Conservation (phyloP, 2,329 filamentous ascomycete genomes). For the Fusarium nygamai region DNA sequence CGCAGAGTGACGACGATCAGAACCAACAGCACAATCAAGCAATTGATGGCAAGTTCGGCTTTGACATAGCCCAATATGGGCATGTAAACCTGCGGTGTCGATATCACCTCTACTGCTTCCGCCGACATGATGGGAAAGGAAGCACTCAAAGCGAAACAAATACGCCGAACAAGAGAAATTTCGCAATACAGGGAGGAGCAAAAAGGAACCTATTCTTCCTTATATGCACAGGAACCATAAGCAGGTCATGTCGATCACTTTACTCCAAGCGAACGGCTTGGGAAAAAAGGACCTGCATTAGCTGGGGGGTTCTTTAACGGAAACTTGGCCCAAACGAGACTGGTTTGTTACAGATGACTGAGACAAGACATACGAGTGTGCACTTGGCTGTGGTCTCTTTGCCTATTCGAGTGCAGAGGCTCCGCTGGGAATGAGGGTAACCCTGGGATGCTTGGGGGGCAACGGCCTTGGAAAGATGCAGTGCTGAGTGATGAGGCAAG, state of each 20-base stretch:
- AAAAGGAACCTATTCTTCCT: constrained; percentile 7
- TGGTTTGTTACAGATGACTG: neutral
- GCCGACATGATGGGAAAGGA: constrained; percentile 11
- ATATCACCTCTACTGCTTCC: constrained; percentile 10
- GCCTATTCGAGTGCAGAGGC: neutral
- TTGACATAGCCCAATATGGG: constrained; percentile 39
- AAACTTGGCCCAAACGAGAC: neutral
- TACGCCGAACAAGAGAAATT: neutral
- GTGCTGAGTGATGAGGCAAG: neutral
- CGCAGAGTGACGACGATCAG: constrained; percentile 42
- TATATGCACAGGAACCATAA: constrained; percentile 17
- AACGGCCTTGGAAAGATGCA: neutral
- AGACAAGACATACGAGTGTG: neutral
- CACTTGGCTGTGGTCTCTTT: neutral
- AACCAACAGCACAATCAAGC: constrained; percentile 45
- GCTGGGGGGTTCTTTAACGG: neutral
- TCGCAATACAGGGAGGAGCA: neutral
- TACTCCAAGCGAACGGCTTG: neutral
- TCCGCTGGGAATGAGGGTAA: neutral
- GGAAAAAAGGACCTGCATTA: constrained; percentile 22
- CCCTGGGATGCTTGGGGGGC: neutral
- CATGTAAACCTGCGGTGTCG: constrained; percentile 21
- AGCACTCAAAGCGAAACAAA: constrained; percentile 13
- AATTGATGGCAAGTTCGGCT: constrained; percentile 46
- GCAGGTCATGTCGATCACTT: constrained; percentile 24